Base-by-base conservation (phyloP, 805 yeast species). In the Saturnispora serradocipensis region DNA sequence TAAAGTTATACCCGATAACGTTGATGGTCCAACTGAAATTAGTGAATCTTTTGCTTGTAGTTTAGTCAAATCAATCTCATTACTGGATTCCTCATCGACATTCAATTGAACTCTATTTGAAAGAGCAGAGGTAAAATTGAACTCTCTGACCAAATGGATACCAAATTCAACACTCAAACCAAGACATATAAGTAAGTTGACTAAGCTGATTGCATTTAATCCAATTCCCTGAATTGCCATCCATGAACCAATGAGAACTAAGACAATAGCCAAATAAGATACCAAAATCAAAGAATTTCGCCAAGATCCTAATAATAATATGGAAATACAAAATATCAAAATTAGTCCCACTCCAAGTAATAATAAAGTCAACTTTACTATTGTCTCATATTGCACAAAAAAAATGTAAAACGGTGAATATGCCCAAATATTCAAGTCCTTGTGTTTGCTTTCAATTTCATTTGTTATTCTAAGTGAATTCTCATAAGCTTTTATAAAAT, bases 121-220 rank as follows among this genome's bases (percentile, higher is more conserved):
- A 28, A 35, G 8, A 8, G 40, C 15, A 3, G 47, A 38, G 15
- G 45, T 59, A 45, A 56, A 65, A 27, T 85, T 76, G 65, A 81
- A 91, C 1, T 93, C 88, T 52, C 93, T 73, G 1, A 88, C 85
- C 50, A 93, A 76, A 66, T 91, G 98, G 34, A 86, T 78, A 53
- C 96, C 88, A 63, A 91, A 93, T 67, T 93, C 99, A 35, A 93
- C 96, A 2, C 93, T 90, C 36, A 91, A 70, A 0, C 99, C 99
- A 3, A 85, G 82, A 64, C 97, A 91, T n/a, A 91, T 91, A 35
- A 93, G 76, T 51, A 91, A 73, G 59, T 91, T 91, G 18, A 93
- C 98, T 55, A 93, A 71, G 54, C 91, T 81, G 3, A 91, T 88
- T 0, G 97, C 98, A 63, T 91, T 91, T 46, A 91, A 72, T 1